Evolutionary conservation across 108 stramenopile genomes (phyloP).

Genomic region (Bacterosira constricta): DNA sequence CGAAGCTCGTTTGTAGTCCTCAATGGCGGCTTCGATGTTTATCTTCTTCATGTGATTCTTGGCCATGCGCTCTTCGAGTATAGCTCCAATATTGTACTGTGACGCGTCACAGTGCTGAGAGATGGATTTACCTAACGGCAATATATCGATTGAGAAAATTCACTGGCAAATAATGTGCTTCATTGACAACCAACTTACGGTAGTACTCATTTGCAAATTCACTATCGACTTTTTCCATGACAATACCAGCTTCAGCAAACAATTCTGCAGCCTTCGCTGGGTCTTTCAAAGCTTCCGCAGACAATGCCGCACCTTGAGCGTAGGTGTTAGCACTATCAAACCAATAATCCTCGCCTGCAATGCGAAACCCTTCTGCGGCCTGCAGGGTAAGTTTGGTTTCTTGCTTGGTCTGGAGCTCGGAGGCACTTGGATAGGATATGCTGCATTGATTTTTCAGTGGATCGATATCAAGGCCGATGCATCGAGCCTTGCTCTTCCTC

Average conservation of each 20-base stretch:
- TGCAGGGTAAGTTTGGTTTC: conserved; percentile 16
- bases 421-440: background rate
- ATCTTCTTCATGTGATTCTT: conserved; percentile 16
- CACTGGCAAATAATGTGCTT: background rate
- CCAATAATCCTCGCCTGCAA: conserved; percentile 23
- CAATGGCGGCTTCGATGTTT: conserved; percentile 18
- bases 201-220: conserved; percentile 34
- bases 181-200: conserved; percentile 1
- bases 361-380: conserved; percentile 37
- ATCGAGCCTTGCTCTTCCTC: conserved; percentile 3
- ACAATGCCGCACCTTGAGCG: conserved; percentile 19
- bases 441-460: background rate
- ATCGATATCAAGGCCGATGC: background rate
- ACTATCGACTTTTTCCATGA: conserved; percentile 32
- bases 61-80: conserved; percentile 40
- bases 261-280: conserved; percentile 9
- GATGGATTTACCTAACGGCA: conserved; percentile 3
- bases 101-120: conserved; percentile 31
- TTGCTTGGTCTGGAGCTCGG: conserved; percentile 18
- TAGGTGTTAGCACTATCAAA: conserved; percentile 17
- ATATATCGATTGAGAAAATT: background rate
- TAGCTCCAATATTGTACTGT: conserved; percentile 23
- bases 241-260: conserved; percentile 26
- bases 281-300: conserved; percentile 25
- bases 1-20: conserved; percentile 34